A percentile compares a stretch with the other conserved stretches of the same genome.
Conservation (phyloP, 2,329 filamentous ascomycete genomes). For the Mollisiaceae sp. region DNA sequence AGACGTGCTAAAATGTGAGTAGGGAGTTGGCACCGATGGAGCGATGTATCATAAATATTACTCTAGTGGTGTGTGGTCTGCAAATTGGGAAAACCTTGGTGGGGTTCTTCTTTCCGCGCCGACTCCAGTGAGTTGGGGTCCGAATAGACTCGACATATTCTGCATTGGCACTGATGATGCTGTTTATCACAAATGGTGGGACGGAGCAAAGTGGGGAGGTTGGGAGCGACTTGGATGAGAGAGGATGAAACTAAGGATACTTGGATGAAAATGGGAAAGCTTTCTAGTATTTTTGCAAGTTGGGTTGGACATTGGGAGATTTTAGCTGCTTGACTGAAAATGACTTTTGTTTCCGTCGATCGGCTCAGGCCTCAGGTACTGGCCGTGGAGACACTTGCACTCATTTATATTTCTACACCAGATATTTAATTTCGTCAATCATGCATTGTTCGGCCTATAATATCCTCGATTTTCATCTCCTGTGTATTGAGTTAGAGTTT, state of each 20-base stretch:
- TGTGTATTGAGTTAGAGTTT: no score
- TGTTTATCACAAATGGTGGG: conserved; percentile 15
- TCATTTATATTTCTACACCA: no score
- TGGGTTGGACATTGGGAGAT: no score
- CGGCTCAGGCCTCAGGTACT: no score
- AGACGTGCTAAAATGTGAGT: background rate
- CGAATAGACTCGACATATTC: conserved; percentile 34
- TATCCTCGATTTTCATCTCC: no score
- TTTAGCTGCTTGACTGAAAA: no score
- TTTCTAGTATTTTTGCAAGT: no score
- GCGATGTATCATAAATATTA: conserved; percentile 32
- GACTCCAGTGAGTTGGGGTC: conserved; percentile 33
- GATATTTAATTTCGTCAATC: no score
- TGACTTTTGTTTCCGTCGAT: no score
- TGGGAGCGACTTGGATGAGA: background rate
- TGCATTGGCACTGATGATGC: conserved; percentile 31
- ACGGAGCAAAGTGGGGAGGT: background rate
- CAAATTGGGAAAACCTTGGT: conserved; percentile 30
- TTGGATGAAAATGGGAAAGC: background rate
- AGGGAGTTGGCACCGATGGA: conserved; percentile 17
- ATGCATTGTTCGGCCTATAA: no score
- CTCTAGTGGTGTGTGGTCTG: conserved; percentile 24
- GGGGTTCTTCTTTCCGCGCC: conserved; percentile 31
- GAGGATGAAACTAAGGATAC: background rate
- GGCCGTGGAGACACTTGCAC: no score